Evolutionary conservation across 2,329 filamentous ascomycete species (phyloP).

Genomic region (Mycosphaerella sp.): DNA sequence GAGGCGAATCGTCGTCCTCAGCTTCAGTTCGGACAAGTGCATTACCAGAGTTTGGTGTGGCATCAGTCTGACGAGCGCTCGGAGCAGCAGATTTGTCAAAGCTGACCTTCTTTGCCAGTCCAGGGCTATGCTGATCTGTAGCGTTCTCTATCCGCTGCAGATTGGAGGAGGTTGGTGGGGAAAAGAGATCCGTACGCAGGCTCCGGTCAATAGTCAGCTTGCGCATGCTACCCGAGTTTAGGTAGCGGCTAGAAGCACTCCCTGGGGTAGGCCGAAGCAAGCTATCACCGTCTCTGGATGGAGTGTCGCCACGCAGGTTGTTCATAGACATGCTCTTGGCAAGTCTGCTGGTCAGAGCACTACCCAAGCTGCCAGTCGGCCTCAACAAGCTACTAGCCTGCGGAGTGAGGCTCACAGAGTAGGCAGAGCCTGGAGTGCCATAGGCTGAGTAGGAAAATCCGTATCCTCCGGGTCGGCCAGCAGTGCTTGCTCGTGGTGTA

Average conservation of each 20-base stretch:
- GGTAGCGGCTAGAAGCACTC: constrained; percentile 57
- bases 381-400: constrained; percentile 58
- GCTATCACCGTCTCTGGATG: constrained; percentile 68
- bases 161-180: constrained; percentile 17
- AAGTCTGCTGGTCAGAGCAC: constrained; percentile 50
- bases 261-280: constrained; percentile 63
- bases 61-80: constrained; percentile 41
- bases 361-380: constrained; percentile 55
- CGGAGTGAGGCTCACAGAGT: constrained; percentile 56
- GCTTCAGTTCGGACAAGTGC: constrained; percentile 47
- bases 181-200: constrained; percentile 63
- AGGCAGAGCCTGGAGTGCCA: constrained; percentile 59
- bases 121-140: constrained; percentile 34
- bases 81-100: constrained; percentile 60
- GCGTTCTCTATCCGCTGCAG: constrained; percentile 18
- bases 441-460: constrained; percentile 88
- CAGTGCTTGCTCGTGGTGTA: constrained; percentile 52
- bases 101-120: constrained; percentile 74
- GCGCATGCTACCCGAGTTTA: constrained; percentile 70
- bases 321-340: constrained; percentile 85
- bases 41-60: constrained; percentile 26
- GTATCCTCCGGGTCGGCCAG: constrained; percentile 51
- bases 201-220: constrained; percentile 88
- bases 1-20: constrained; percentile 48
- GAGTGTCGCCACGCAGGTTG: constrained; percentile 66